Conservation (phyloP, 805 yeast species). For the Monosporozyma aerobia region DNA sequence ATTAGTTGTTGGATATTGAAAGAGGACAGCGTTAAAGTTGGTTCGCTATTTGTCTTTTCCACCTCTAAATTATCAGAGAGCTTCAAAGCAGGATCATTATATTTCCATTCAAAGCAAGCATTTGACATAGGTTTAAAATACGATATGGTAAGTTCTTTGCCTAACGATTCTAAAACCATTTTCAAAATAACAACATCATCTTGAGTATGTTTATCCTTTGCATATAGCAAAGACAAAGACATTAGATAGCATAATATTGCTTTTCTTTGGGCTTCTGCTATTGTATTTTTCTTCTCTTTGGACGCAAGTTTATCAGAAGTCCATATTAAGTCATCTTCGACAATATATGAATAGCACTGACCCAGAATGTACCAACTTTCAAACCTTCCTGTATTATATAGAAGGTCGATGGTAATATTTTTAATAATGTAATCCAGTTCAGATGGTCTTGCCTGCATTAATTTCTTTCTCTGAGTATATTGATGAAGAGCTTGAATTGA, state of each 20-base stretch:
- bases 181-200: conserved; percentile 15
- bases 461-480: conserved; percentile 54
- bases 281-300: conserved; percentile 47
- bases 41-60: conserved; percentile 4
- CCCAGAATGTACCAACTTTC: conserved; percentile 87
- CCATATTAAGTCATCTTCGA: conserved; percentile 89
- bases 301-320: conserved; percentile 72
- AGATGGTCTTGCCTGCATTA: conserved; percentile 71
- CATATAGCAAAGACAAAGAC: conserved; percentile 35
- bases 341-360: conserved; percentile 65
- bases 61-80: conserved; percentile 15
- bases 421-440: conserved; percentile 69
- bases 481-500: conserved; percentile 26
- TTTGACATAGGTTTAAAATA: conserved; percentile 56
- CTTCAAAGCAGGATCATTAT: conserved; percentile 9
- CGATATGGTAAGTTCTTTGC: conserved; percentile 38
- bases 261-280: conserved; percentile 58
- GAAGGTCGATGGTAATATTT: conserved; percentile 56
- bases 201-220: not conserved
- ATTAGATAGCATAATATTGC: conserved; percentile 65
- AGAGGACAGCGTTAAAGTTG: conserved; percentile 16
- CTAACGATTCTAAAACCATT: conserved; percentile 15
- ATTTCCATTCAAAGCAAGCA: conserved; percentile 38
- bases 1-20: conserved; percentile 26
- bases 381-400: conserved; percentile 54